Evolutionary conservation across 306 rosid species (phyloP).

Genomic region (Astragalus glycyphyllos): DNA sequence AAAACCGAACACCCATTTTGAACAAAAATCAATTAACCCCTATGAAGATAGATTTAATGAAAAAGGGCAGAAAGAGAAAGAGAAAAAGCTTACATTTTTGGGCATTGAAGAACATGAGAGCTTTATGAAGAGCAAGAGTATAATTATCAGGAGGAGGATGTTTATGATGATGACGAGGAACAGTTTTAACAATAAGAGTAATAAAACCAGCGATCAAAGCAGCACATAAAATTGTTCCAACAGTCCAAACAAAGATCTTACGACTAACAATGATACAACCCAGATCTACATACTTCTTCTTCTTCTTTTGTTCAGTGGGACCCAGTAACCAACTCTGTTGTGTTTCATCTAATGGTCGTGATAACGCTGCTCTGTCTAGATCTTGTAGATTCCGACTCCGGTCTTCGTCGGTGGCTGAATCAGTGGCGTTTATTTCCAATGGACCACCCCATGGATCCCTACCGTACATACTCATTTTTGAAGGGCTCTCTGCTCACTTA

Average conservation of each 20-base stretch:
- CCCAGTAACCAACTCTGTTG: slow-evolving; percentile 98
- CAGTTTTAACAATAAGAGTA: slow-evolving; percentile 77
- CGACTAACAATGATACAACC: slow-evolving; percentile 97
- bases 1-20: background rate
- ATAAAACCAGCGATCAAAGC: slow-evolving; percentile 79
- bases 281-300: slow-evolving; percentile 97
- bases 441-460: slow-evolving; percentile 99
- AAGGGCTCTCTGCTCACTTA: background rate
- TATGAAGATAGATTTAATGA: background rate
- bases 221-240: slow-evolving; percentile 63
- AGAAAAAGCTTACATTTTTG: slow-evolving; percentile 63
- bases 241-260: slow-evolving; percentile 90
- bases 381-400: slow-evolving; percentile 91
- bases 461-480: slow-evolving; percentile 69
- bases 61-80: background rate
- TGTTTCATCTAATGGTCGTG: slow-evolving; percentile 91
- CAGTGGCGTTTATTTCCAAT: slow-evolving; percentile 87
- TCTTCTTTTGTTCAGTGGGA: slow-evolving; percentile 95
- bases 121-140: slow-evolving; percentile 90
- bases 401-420: slow-evolving; percentile 94
- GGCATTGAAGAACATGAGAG: slow-evolving; percentile 97
- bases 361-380: slow-evolving; percentile 83
- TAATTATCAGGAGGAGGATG: slow-evolving; percentile 87
- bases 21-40: background rate
- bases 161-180: slow-evolving; percentile 76